These are phyloP conservation scores for Mortierella sp. DNA, from an alignment of 371 early-diverging fungal genomes.

Conservation along the genomic window DNA sequence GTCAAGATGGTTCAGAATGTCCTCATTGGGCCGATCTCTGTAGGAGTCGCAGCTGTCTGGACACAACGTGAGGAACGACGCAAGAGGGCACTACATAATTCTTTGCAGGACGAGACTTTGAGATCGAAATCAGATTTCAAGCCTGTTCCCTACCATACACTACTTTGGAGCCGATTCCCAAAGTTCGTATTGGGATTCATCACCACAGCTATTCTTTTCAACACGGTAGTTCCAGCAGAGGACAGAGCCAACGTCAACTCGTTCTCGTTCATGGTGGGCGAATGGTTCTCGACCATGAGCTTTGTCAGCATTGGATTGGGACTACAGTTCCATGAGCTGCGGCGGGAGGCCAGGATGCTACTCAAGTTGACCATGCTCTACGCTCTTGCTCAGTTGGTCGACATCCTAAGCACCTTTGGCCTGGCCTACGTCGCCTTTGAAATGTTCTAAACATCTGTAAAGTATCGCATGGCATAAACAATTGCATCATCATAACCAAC, in stretches of 20 bases:
- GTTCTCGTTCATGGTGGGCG: conserved; percentile 69
- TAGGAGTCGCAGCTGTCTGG: conserved; percentile 68
- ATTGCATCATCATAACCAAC: no score
- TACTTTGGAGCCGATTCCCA: conserved; percentile 70
- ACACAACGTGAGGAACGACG: conserved; percentile 61
- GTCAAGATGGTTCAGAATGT: conserved; percentile 76
- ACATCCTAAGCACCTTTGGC: conserved; percentile 63
- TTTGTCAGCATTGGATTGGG: conserved; percentile 73
- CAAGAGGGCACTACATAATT: conserved; percentile 18
- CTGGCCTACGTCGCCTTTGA: conserved; percentile 69
- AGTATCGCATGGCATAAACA: no score
- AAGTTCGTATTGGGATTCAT: conserved; percentile 73
- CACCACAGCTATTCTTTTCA: conserved; percentile 67
- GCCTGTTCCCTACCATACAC: conserved; percentile 42
- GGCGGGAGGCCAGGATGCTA: conserved; percentile 60
- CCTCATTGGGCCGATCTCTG: conserved; percentile 69
- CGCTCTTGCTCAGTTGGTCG: conserved; percentile 66
- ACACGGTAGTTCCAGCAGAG: conserved; percentile 59
- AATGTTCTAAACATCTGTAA: conserved; percentile 21
- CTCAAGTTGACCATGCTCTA: conserved; percentile 65
- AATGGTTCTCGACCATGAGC: conserved; percentile 71
- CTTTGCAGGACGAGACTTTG: conserved; percentile 31
- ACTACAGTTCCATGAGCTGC: conserved; percentile 63
- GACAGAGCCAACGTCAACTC: conserved; percentile 59
- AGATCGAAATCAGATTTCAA: conserved; percentile 29